Evolutionary conservation across 371 early-diverging fungal species (phyloP).

Genomic region (Mucor saturninus): DNA sequence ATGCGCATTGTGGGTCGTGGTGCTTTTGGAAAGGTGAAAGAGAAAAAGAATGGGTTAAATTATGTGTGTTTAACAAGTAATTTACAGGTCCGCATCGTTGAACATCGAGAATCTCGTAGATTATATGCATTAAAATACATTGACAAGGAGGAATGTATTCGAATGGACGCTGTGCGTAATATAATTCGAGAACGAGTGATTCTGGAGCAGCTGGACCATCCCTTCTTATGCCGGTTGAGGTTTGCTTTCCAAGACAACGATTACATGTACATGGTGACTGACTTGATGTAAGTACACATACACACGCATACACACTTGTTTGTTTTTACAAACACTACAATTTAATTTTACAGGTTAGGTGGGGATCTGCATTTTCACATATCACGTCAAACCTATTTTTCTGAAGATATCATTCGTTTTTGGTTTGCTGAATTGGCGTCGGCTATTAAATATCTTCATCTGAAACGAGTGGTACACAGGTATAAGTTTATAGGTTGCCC

Average conservation of each 20-base stretch:
- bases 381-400: constrained; percentile 61
- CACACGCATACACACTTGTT: not conserved
- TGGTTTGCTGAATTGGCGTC: constrained; percentile 80
- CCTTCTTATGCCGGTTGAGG: constrained; percentile 78
- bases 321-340: not conserved
- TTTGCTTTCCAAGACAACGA: constrained; percentile 88
- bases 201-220: constrained; percentile 78
- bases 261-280: constrained; percentile 87
- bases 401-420: constrained; percentile 75
- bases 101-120: constrained; percentile 66
- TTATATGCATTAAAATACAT: constrained; percentile 87
- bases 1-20: constrained; percentile 74
- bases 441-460: constrained; percentile 80
- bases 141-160: constrained; percentile 78
- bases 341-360: constrained; percentile 65
- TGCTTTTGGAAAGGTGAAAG: constrained; percentile 76
- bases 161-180: constrained; percentile 77
- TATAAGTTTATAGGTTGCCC: constrained; percentile 10
- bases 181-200: constrained; percentile 82
- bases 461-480: constrained; percentile 79
- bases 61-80: not conserved
- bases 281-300: constrained; percentile 65
- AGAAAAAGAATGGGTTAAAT: not conserved
- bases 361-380: constrained; percentile 86
- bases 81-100: constrained; percentile 74